A percentile compares a stretch with the other conserved stretches of the same genome.
Evolutionary conservation across 2,329 filamentous ascomycete species (phyloP).

Genomic region (Cordyceps tenuipes): DNA sequence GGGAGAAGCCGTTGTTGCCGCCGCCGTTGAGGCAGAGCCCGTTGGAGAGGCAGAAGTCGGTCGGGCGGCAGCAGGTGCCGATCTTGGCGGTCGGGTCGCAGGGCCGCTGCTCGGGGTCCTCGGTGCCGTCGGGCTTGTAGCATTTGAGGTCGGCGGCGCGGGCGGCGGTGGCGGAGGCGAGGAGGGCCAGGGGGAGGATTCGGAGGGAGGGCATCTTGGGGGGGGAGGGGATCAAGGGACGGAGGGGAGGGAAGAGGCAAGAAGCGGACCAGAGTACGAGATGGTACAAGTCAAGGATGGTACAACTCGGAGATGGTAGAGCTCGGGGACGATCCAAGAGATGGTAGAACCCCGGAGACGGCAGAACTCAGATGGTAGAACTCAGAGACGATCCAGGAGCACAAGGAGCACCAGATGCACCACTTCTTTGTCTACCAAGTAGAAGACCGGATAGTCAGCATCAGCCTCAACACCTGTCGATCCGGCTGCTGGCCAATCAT

Average conservation of each 20-base stretch:
- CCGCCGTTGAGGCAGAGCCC: conserved; percentile 5
- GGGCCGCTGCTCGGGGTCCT: neutral
- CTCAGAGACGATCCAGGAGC: no score
- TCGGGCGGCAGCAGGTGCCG: conserved; percentile 1
- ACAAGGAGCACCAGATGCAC: neutral
- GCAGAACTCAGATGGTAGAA: no score
- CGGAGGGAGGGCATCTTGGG: neutral
- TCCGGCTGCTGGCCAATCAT: neutral
- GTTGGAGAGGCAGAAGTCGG: conserved; percentile 6
- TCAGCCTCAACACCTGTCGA: neutral
- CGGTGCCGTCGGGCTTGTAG: neutral
- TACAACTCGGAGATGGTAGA: no score
- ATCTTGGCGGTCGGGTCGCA: conserved; percentile 8
- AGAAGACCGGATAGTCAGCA: neutral
- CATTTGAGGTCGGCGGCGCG: conserved; percentile 1
- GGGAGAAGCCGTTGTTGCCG: neutral
- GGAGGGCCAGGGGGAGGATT: neutral
- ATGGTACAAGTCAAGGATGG: no score
- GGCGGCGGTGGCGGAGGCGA: neutral
- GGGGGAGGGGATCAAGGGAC: neutral
- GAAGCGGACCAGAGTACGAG: no score
- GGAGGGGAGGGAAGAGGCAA: no score
- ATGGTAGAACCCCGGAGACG: no score
- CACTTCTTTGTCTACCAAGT: neutral
- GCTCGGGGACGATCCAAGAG: no score